phyloP scores from a whole-genome alignment of 805 yeast genomes.

The Saturnispora dispora region DNA sequence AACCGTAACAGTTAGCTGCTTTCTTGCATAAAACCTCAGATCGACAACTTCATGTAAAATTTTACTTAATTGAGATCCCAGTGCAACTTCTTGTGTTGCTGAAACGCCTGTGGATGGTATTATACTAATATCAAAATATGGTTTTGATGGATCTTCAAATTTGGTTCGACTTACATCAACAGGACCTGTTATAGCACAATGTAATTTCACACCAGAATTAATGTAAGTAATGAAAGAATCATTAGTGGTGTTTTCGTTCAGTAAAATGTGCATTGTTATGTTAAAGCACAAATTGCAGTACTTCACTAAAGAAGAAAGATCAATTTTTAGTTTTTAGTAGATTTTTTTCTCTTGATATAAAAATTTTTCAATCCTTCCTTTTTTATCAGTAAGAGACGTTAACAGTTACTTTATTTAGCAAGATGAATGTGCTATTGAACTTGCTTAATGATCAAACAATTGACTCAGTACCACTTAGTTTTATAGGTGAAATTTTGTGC shows the following conservation, averaged over 20 bases:
- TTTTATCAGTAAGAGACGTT: neutral
- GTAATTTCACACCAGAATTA: slow-evolving; percentile 44
- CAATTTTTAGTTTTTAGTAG: neutral
- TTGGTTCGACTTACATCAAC: slow-evolving; percentile 64
- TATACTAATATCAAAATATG: slow-evolving; percentile 69
- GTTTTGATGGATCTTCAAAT: slow-evolving; percentile 74
- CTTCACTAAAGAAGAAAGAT: neutral
- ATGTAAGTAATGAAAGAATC: slow-evolving; percentile 34
- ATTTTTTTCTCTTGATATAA: slow-evolving; percentile 1
- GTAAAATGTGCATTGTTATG: neutral
- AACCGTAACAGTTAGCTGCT: slow-evolving; percentile 58
- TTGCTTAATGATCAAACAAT: neutral
- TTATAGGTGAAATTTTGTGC: slow-evolving; percentile 14
- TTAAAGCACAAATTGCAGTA: neutral
- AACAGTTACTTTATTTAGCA: neutral
- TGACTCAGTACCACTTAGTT: slow-evolving; percentile 1
- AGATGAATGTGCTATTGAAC: slow-evolving; percentile 2
- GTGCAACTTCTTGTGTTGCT: slow-evolving; percentile 57
- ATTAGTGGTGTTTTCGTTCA: neutral
- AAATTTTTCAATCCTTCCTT: neutral
- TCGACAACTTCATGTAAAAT: slow-evolving; percentile 54
- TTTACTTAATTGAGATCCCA: slow-evolving; percentile 63
- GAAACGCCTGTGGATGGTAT: slow-evolving; percentile 74
- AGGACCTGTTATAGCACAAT: slow-evolving; percentile 85
- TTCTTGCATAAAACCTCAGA: slow-evolving; percentile 66